phyloP scores from a whole-genome alignment of 257 asterid genomes.

The Eustoma russellianum region DNA sequence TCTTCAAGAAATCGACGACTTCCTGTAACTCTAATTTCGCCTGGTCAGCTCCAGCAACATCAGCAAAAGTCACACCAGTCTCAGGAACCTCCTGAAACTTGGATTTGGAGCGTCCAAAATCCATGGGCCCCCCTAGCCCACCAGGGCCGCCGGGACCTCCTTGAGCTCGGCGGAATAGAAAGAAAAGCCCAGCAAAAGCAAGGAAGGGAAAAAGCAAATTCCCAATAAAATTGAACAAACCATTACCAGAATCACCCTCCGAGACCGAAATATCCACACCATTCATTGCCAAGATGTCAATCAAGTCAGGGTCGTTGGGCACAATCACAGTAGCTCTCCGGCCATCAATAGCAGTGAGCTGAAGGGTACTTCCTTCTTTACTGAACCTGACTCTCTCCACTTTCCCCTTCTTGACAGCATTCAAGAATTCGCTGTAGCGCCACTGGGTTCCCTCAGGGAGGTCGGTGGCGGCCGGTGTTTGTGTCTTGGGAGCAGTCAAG shows the following conservation, averaged over 20 bases:
- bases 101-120: constrained; percentile 89
- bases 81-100: constrained; percentile 98
- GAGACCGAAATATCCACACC: constrained; percentile 95
- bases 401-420: constrained; percentile 93
- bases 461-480: constrained; percentile 50
- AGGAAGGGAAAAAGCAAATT: constrained; percentile 65
- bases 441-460: constrained; percentile 84
- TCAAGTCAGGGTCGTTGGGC: constrained; percentile 90
- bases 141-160: constrained; percentile 99
- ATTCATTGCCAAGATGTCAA: constrained; percentile 88
- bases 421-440: constrained; percentile 92
- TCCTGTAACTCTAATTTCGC: constrained; percentile 95
- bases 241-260: constrained; percentile 86
- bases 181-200: constrained; percentile 82
- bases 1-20: constrained; percentile 91
- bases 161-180: constrained; percentile 72
- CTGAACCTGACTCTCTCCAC: constrained; percentile 92
- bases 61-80: constrained; percentile 85
- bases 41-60: constrained; percentile 97
- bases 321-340: constrained; percentile 74
- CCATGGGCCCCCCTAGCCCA: constrained; percentile 97
- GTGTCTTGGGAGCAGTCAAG: constrained; percentile 82
- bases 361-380: constrained; percentile 80
- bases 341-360: constrained; percentile 89
- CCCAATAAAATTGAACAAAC: constrained; percentile 68